Percentiles rank a stretch among this genome's conserved stretches.
These are phyloP conservation scores for Umbelopsis vinacea DNA, from an alignment of 192 early-diverging fungal species.

Conservation along the genomic window DNA sequence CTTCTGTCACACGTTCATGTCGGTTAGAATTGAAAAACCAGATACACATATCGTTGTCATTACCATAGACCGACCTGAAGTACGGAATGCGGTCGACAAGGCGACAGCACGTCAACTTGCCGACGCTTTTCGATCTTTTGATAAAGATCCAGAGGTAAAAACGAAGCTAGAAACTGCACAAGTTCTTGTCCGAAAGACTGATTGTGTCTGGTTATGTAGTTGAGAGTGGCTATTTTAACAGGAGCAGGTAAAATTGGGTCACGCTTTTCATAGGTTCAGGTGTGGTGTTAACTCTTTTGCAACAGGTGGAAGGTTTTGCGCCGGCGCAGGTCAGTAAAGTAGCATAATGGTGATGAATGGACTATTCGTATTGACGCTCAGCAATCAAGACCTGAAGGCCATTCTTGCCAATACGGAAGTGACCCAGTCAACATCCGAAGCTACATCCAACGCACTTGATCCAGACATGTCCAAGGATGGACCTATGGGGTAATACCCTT, in stretches of 20 bases:
- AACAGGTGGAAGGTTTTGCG: slow-evolving; percentile 52
- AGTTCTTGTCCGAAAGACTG: not conserved
- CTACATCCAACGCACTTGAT: not conserved
- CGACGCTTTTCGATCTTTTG: slow-evolving; percentile 54
- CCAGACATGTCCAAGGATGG: slow-evolving; percentile 19
- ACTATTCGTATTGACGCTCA: not conserved
- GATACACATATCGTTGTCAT: slow-evolving; percentile 33
- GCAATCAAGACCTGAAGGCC: slow-evolving; percentile 41
- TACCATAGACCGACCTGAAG: slow-evolving; percentile 47
- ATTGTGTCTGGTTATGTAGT: not conserved
- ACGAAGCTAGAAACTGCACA: not conserved
- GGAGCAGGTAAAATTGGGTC: slow-evolving; percentile 38
- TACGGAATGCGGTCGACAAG: slow-evolving; percentile 54
- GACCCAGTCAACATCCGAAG: not conserved
- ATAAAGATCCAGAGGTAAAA: slow-evolving; percentile 44
- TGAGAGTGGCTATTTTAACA: slow-evolving; percentile 50
- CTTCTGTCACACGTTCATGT: too few relatives aligned
- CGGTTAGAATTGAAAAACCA: not conserved
- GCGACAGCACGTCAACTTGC: slow-evolving; percentile 45
- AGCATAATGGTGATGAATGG: not conserved
- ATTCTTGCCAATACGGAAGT: not conserved
- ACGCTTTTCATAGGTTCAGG: not conserved
- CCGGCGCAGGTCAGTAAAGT: slow-evolving; percentile 41
- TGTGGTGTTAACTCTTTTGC: not conserved
- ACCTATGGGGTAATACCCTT: slow-evolving; percentile 24